phyloP scores from a whole-genome alignment of 768 basidiomycete species.

The Lentinula raphanica region DNA sequence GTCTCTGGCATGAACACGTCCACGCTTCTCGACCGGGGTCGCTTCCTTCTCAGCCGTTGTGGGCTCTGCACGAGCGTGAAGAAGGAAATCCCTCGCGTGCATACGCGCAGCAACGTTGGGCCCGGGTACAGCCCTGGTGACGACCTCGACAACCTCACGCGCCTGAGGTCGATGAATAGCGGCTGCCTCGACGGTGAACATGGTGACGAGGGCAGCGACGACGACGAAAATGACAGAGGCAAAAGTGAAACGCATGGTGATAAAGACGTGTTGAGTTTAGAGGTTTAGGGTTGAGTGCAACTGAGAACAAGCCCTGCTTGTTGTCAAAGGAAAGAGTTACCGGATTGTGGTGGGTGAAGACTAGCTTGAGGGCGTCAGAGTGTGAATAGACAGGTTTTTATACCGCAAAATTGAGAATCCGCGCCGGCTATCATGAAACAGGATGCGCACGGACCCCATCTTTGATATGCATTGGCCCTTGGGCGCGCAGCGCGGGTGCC shows the following conservation, averaged over 20 bases:
- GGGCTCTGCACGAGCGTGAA: neutral
- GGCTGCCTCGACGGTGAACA: constrained; percentile 18
- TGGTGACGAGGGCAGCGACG: constrained; percentile 13
- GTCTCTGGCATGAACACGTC: neutral
- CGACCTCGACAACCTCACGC: neutral
- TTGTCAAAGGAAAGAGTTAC: constrained; percentile 15
- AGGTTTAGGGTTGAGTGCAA: constrained; percentile 13
- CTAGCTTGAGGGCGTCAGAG: constrained; percentile 24
- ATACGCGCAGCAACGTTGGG: neutral
- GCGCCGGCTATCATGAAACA: neutral
- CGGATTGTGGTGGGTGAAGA: constrained; percentile 21
- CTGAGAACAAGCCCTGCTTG: constrained; percentile 14
- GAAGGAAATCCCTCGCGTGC: constrained; percentile 9
- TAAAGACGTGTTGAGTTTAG: constrained; percentile 9
- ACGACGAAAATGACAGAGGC: constrained; percentile 18
- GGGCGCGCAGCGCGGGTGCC: no score
- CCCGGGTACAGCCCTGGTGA: neutral
- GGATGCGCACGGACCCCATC: neutral
- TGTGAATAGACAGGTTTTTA: neutral
- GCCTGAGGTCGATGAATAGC: constrained; percentile 17
- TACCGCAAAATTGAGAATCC: neutral
- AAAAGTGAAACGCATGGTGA: constrained; percentile 25
- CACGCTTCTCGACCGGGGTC: neutral
- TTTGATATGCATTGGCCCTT: neutral
- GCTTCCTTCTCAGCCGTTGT: neutral